Percentiles rank a stretch among this genome's conserved stretches.
Conservation (phyloP, 108 stramenopile genomes). For the Craspedostauros australis region DNA sequence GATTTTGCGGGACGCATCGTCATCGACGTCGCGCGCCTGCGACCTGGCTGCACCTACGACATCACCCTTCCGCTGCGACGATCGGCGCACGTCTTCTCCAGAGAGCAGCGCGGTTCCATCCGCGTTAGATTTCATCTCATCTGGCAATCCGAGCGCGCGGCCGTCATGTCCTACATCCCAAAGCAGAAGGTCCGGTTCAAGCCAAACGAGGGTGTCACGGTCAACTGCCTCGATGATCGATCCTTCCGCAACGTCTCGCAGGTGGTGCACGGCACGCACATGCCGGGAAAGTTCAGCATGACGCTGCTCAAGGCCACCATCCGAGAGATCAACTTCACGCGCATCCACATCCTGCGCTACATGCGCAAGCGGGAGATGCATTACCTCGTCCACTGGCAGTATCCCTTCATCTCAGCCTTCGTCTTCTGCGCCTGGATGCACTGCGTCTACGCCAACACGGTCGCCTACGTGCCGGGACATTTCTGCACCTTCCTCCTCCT, state of each 20-base stretch:
- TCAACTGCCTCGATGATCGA: constrained; percentile 37
- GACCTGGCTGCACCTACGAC: constrained; percentile 58
- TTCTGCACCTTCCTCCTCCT: constrained; percentile 31
- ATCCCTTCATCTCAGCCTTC: constrained; percentile 39
- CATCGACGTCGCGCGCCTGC: constrained; percentile 43
- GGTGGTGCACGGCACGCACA: constrained; percentile 38
- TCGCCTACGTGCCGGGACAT: constrained; percentile 36
- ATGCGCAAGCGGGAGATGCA: constrained; percentile 19
- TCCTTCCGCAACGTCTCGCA: constrained; percentile 44
- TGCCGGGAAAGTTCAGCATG: constrained; percentile 46
- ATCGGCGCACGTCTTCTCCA: constrained; percentile 45
- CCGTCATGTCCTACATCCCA: constrained; percentile 56
- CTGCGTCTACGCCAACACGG: constrained; percentile 30
- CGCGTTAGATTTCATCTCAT: constrained; percentile 56
- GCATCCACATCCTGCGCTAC: constrained; percentile 24
- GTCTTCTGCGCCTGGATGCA: constrained; percentile 57
- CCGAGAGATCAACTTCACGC: constrained; percentile 31
- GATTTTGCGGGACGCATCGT: constrained; percentile 59
- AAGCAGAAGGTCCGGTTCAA: constrained; percentile 4
- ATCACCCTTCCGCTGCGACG: constrained; percentile 45
- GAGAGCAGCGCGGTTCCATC: constrained; percentile 41
- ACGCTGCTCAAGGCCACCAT: constrained; percentile 31
- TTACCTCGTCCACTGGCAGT: constrained; percentile 24
- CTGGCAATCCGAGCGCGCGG: constrained; percentile 48
- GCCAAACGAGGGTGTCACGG: constrained; percentile 13